A percentile compares a stretch with the other conserved stretches of the same genome.
Conservation (phyloP, 83 land plant genomes). For the Diphasiastrum complanatum region DNA sequence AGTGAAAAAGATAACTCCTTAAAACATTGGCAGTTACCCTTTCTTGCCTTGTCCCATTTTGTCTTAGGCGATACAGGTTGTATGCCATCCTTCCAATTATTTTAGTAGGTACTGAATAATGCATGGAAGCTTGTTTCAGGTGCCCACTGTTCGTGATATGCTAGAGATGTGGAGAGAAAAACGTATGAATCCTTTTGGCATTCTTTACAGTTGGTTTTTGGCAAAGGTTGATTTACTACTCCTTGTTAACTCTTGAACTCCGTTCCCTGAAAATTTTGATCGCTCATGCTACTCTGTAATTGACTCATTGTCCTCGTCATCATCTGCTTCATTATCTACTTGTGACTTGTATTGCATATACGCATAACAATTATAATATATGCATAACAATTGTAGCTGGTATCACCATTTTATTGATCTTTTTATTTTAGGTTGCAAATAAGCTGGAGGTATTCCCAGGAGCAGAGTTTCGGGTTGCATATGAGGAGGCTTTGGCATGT, state of each 20-base stretch:
- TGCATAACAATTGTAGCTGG: not conserved
- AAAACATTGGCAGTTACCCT: not conserved
- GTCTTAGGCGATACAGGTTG: too few species aligned
- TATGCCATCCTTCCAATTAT: too few species aligned
- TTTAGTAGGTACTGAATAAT: too few species aligned
- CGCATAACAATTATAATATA: not conserved
- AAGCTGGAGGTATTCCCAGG: conserved; percentile 82
- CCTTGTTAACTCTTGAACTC: too few species aligned
- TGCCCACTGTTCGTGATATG: conserved; percentile 68
- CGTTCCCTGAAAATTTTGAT: too few species aligned
- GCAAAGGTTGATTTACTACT: conserved; percentile 69
- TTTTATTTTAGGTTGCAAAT: conserved; percentile 53
- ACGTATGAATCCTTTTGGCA: conserved; percentile 56
- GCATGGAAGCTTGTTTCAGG: conserved; percentile 28
- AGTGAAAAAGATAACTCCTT: conserved; percentile 4
- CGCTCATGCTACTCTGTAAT: not conserved
- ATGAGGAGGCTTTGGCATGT: conserved; percentile 69
- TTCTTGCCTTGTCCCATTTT: not conserved
- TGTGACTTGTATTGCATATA: not conserved
- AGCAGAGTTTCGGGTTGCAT: conserved; percentile 79
- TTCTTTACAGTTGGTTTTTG: conserved; percentile 81
- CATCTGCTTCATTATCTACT: not conserved
- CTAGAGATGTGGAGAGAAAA: conserved; percentile 72
- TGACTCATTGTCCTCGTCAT: not conserved
- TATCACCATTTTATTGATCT: not conserved